Evolutionary conservation across 768 basidiomycete species (phyloP).

Genomic region (Suillus fuscotomentosus): DNA sequence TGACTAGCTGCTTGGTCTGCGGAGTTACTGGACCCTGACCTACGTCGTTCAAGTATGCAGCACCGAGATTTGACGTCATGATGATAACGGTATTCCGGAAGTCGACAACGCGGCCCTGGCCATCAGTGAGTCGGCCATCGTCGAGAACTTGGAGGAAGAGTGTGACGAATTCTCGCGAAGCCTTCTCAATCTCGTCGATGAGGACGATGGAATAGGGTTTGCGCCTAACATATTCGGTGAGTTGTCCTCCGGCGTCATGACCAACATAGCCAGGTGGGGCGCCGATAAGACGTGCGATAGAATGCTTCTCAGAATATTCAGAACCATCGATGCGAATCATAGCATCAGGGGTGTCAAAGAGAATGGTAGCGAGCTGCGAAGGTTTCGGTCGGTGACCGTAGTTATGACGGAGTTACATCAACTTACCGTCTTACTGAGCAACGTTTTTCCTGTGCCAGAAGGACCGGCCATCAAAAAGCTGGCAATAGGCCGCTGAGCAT

Average conservation of each 20-base stretch:
- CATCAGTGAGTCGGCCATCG: constrained; percentile 89
- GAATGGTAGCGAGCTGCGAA: constrained; percentile 73
- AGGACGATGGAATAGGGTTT: constrained; percentile 87
- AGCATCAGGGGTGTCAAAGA: constrained; percentile 90
- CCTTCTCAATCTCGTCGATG: constrained; percentile 91
- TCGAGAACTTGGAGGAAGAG: constrained; percentile 85
- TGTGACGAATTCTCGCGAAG: constrained; percentile 71
- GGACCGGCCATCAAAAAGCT: constrained; percentile 94
- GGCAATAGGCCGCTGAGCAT: constrained; percentile 84
- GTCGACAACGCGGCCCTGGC: constrained; percentile 86
- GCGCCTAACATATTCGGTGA: constrained; percentile 90
- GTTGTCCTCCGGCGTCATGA: constrained; percentile 84
- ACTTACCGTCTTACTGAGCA: constrained; percentile 85
- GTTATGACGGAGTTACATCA: neutral
- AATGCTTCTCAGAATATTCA: constrained; percentile 87
- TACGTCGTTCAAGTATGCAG: constrained; percentile 72
- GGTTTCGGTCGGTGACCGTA: constrained; percentile 2
- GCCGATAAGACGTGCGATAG: constrained; percentile 67
- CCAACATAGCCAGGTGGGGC: constrained; percentile 89
- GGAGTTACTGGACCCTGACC: constrained; percentile 66
- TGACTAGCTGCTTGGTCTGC: constrained; percentile 63
- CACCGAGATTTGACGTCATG: constrained; percentile 92
- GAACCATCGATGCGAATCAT: constrained; percentile 93
- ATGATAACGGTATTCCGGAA: constrained; percentile 93
- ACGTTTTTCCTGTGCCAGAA: constrained; percentile 88